Evolutionary conservation across 768 basidiomycete genomes (phyloP), one percentile per base, ranked within the genome.

Genomic region (Mycena filopes): DNA sequence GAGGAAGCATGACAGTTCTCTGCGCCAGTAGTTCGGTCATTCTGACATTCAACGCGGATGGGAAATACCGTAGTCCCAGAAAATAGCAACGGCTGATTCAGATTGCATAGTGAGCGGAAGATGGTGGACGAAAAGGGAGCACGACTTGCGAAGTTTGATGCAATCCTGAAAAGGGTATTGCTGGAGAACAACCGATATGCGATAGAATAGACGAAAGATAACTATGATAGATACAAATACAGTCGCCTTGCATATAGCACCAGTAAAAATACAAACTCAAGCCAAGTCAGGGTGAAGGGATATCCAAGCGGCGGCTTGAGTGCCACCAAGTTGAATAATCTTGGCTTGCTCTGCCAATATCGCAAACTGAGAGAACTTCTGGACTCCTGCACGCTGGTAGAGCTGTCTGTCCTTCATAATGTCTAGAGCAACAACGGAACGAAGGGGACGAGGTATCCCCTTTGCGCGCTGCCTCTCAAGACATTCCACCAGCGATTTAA

Each of bases 1-100:
- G 81, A 74, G 10, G 86, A 75, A 2, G 78, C 65, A 41, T 71
- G 77, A 56, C 82, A 84, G 65, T 83, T 84, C 63, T 84, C 84
- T 84, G 51, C 18, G 31, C 28, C 56, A 23, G 15, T 12, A 33
- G 31, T 12, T n/a, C 40, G 18, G 25, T 56, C 15, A 66, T 28
- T 28, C 7, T 8, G 41, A n/a, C n/a, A n/a, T n/a, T 26, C 33
- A 50, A 15, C 10, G 31, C 16, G 25, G 10, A 38, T 21, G 23
- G 9, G 26, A 9, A 67, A 40, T 50, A 78, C 78, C 80, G 60
- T 76, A 79, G 54, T 81, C 80, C 80, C 80, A 81, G 60, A 81
- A 85, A 43, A 85, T 78, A 50, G 82, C 83, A 51, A 85, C 41
- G 72, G 63, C 21, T 31, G 47, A 33, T 43, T 36, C 21, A 23